Conservation (phyloP, 441 rosid genomes). For the Aleurites moluccanus region DNA sequence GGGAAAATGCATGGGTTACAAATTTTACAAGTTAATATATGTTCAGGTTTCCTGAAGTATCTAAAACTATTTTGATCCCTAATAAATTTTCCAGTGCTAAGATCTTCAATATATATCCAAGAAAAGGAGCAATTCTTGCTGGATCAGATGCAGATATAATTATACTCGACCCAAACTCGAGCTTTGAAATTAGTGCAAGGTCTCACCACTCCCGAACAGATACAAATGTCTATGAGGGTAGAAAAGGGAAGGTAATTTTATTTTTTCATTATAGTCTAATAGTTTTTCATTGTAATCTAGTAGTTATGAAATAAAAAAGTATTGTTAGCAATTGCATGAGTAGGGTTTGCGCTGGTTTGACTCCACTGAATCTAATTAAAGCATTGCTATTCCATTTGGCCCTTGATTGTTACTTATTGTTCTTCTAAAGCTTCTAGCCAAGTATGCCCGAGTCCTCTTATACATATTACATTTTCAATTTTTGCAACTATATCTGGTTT, state of each 20-base stretch:
- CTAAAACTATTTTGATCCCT: constrained; percentile 1
- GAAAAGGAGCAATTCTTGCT: constrained; percentile 83
- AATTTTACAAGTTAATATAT: constrained; percentile 4
- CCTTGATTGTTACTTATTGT: background rate
- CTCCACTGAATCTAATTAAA: background rate
- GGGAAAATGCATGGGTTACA: background rate
- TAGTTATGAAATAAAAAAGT: background rate
- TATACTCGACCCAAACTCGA: constrained; percentile 80
- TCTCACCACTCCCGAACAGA: constrained; percentile 83
- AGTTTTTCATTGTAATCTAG: background rate
- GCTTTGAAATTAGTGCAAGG: constrained; percentile 61
- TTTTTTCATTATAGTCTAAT: background rate
- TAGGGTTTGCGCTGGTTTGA: background rate
- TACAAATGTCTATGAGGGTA: constrained; percentile 79
- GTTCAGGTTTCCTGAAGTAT: constrained; percentile 5
- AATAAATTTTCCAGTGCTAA: constrained; percentile 60
- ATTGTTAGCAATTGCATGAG: background rate
- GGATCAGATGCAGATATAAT: constrained; percentile 96
- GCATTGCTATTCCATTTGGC: background rate
- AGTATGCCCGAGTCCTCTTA: background rate
- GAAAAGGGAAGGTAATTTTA: constrained; percentile 65
- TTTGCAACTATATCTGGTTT: background rate
- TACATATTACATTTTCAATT: background rate
- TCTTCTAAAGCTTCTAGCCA: background rate
- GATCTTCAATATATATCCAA: constrained; percentile 86